Evolutionary conservation across 1,284 basidiomycete species (phyloP).

Genomic region (Leucoagaricus sp.): DNA sequence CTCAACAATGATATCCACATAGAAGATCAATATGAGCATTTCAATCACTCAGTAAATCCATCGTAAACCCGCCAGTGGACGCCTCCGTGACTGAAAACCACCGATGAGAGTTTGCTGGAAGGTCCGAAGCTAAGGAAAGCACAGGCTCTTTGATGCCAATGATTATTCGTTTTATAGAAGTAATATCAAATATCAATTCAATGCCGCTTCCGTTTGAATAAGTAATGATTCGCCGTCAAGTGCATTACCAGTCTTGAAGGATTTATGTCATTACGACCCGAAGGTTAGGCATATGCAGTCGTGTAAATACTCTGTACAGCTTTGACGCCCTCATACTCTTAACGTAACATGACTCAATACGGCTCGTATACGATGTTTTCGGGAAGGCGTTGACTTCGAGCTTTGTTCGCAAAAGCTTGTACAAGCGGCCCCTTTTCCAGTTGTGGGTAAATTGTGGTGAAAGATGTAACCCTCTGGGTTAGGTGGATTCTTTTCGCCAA

Average conservation of each 20-base stretch:
- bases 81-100: neutral
- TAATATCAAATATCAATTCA: neutral
- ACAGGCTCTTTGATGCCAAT: neutral
- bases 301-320: neutral
- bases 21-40: neutral
- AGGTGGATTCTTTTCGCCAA: neutral
- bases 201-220: too few species aligned
- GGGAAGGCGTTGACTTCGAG: neutral
- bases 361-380: conserved; percentile 4
- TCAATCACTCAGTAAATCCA: neutral
- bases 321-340: neutral
- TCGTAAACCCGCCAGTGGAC: neutral
- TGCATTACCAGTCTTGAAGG: neutral
- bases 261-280: conserved; percentile 1
- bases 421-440: neutral
- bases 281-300: neutral
- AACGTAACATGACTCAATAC: neutral
- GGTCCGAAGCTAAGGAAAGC: neutral
- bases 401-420: neutral
- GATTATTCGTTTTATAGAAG: neutral
- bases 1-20: neutral
- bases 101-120: neutral
- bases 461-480: neutral
- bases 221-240: neutral
- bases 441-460: neutral